Conservation (phyloP, 768 basidiomycete species). For the Cyclocybe aegerita region DNA sequence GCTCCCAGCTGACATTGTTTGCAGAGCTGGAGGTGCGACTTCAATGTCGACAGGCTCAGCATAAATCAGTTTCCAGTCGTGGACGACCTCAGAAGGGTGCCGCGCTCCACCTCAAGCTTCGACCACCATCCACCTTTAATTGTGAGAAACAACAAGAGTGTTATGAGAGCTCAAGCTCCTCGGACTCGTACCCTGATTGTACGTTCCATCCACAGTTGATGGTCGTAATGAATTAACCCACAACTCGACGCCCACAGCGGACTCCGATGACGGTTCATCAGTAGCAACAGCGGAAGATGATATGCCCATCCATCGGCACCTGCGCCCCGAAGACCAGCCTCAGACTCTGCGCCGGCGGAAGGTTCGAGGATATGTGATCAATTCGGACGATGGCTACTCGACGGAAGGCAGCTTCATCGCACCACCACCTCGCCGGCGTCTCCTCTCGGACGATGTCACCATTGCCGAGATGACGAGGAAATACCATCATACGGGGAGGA, state of each 20-base stretch:
- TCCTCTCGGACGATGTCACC: no score
- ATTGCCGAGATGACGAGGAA: no score
- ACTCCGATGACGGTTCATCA: no score
- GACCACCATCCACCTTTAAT: slow-evolving; percentile 16
- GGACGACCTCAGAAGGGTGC: slow-evolving; percentile 45
- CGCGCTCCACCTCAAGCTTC: slow-evolving; percentile 24
- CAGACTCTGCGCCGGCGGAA: slow-evolving; percentile 27
- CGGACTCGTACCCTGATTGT: no score
- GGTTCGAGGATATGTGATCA: slow-evolving; percentile 37
- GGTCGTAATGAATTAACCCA: no score
- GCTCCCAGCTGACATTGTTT: slow-evolving; percentile 6
- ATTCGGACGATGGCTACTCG: slow-evolving; percentile 41
- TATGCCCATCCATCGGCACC: not conserved
- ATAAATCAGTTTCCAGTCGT: slow-evolving; percentile 26
- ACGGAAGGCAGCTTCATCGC: slow-evolving; percentile 21
- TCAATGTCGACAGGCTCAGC: slow-evolving; percentile 36
- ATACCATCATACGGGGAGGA: no score
- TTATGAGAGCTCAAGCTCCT: not conserved
- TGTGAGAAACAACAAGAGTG: not conserved
- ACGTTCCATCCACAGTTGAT: no score
- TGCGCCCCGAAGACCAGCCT: slow-evolving; percentile 5
- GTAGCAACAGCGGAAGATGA: not conserved
- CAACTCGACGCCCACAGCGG: no score
- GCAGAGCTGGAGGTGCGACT: slow-evolving; percentile 45
- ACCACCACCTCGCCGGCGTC: no score